phyloP scores from a whole-genome alignment of 495 filamentous ascomycete species.

The Amorphotheca resinae region DNA sequence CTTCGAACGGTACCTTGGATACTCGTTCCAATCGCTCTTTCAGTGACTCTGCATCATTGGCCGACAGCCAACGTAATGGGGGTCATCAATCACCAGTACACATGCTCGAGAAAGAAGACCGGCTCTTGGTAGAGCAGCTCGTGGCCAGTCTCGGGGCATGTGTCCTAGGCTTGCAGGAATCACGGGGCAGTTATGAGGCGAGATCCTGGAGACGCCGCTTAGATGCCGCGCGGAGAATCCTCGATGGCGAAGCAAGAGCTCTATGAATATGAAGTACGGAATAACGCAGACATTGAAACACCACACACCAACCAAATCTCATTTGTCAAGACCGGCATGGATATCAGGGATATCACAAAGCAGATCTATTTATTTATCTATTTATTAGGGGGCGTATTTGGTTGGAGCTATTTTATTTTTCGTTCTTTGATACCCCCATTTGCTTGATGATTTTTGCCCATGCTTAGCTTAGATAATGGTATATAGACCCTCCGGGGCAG shows the following conservation, averaged over 20 bases:
- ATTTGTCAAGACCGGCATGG: not conserved
- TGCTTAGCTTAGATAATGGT: too few relatives aligned
- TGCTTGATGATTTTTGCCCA: too few relatives aligned
- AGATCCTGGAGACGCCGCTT: constrained; percentile 53
- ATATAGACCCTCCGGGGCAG: too few relatives aligned
- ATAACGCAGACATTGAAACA: too few relatives aligned
- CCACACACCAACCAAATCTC: too few relatives aligned
- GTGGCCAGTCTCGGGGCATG: constrained; percentile 62
- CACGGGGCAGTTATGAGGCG: constrained; percentile 45
- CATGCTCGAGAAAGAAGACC: constrained; percentile 53
- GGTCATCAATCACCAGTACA: constrained; percentile 27
- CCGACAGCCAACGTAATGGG: constrained; percentile 17
- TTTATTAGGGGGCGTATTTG: not conserved
- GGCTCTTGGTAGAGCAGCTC: constrained; percentile 61
- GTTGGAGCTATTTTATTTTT: not conserved
- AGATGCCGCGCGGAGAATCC: constrained; percentile 55
- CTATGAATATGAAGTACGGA: constrained; percentile 8
- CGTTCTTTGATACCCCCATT: constrained; percentile 6
- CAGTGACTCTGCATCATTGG: constrained; percentile 23
- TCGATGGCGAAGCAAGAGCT: constrained; percentile 46
- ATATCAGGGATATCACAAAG: not conserved
- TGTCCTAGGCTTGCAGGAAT: constrained; percentile 55
- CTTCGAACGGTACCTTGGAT: constrained; percentile 1
- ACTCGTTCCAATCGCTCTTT: constrained; percentile 22
- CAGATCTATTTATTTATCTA: not conserved